Evolutionary conservation across 306 rosid species (phyloP).

Genomic region (Chamaecrista fasciculata): DNA sequence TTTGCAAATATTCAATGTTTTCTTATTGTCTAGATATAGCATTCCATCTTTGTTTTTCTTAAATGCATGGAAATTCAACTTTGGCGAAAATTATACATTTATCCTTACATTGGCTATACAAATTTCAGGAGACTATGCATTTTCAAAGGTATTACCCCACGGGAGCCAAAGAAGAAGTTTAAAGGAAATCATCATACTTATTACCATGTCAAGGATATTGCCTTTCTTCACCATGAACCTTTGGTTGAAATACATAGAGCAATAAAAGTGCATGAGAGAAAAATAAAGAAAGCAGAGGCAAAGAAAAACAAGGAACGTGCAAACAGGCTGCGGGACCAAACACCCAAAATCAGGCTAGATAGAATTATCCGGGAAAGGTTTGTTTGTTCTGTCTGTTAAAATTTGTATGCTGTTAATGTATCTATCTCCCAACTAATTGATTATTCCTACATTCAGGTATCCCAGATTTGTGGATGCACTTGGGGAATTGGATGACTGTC

Average conservation of each 20-base stretch:
- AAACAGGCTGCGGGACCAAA: conserved; percentile 42
- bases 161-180: conserved; percentile 95
- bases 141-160: conserved; percentile 84
- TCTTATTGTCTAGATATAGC: not conserved
- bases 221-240: conserved; percentile 92
- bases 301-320: conserved; percentile 81
- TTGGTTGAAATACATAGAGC: conserved; percentile 69
- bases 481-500: conserved; percentile 93
- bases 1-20: not conserved
- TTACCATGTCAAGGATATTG: conserved; percentile 85
- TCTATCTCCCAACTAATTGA: conserved; percentile 1
- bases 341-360: conserved; percentile 63
- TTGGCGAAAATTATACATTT: not conserved
- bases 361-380: conserved; percentile 78
- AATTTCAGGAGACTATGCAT: conserved; percentile 75
- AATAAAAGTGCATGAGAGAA: conserved; percentile 63
- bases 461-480: conserved; percentile 87
- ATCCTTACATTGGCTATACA: conserved; percentile 19
- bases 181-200: conserved; percentile 89
- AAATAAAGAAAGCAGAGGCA: conserved; percentile 80
- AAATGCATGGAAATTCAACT: not conserved
- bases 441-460: conserved; percentile 49
- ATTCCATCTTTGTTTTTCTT: not conserved
- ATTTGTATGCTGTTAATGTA: not conserved
- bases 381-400: conserved; percentile 18